Evolutionary conservation across 176 grass and related monocot species (phyloP), one percentile per base, ranked within the genome.

Genomic region (Phyllostachys edulis): DNA sequence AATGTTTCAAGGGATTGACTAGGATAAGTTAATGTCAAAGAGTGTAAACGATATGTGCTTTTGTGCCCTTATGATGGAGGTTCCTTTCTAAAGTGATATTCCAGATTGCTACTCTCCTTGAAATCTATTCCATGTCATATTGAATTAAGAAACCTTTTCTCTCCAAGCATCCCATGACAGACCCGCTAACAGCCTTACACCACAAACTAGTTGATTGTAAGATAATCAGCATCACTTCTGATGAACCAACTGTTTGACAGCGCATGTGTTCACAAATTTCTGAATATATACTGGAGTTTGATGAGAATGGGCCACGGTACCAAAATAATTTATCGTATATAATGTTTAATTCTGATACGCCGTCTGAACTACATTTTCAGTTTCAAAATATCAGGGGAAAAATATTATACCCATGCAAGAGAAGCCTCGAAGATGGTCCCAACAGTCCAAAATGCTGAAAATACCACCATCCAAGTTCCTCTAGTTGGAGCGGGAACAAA

Each of bases 381-480:
- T 67, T 77, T 82, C 46, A 73, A 72, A 73, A 52, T 50, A 51
- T 39, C 13, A 47, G 5, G 15, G 34, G 11, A 85, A 61, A 65
- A 40, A 59, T 52, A 69, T 52, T 57, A 73, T 95, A 98, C 96
- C 96, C 96, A 98, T 80, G 96, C 96, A 90, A 98, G 66, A 38
- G 96, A 98, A 83, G 96, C 96, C 85, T 98, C 96, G 1, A 98
- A 88, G 49, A 98, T 92, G 37, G 96, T 98, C 46, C 96, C 96
- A 49, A 98, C 82, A 67, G 96, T 98, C 96, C 93, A 98, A 88
- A 98, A 98, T 82, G 91, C 88, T 44, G 91, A 95, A 76, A 98
- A 89, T 55, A 92, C 34, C 38, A 98, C 93, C 96, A 98, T 98
- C 96, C 96, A 98, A 63, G 89, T 93, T 87, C 96, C 96, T 82